These are phyloP conservation scores for Fagopyrum tataricum DNA, from an alignment of 148 eudicot genomes.

Conservation along the genomic window DNA sequence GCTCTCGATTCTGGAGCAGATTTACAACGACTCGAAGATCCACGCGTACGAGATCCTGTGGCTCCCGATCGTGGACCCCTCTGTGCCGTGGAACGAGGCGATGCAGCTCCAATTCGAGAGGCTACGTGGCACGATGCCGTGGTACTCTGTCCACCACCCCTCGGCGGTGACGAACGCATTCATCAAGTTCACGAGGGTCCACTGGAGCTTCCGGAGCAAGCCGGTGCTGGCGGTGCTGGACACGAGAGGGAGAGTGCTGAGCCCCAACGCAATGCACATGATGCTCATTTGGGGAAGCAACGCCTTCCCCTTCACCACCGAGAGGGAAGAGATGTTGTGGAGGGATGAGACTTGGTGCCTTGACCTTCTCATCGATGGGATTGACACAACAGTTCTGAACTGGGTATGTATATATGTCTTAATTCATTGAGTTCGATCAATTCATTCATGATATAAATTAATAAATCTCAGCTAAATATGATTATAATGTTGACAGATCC, in stretches of 20 bases:
- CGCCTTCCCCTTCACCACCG: slow-evolving; percentile 62
- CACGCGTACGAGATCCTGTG: slow-evolving; percentile 57
- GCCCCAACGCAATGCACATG: slow-evolving; percentile 69
- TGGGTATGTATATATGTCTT: no score
- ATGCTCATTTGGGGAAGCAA: slow-evolving; percentile 72
- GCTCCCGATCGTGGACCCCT: slow-evolving; percentile 49
- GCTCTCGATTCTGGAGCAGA: slow-evolving; percentile 54
- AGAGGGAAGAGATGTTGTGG: slow-evolving; percentile 50
- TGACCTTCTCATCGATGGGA: slow-evolving; percentile 46
- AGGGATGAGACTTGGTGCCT: slow-evolving; percentile 52
- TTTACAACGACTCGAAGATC: slow-evolving; percentile 37
- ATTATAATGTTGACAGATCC: slow-evolving; percentile 15
- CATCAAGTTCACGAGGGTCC: slow-evolving; percentile 32
- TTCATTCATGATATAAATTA: no score
- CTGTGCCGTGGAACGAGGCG: slow-evolving; percentile 33
- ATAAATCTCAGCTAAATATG: not conserved
- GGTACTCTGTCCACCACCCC: slow-evolving; percentile 62
- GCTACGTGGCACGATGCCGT: slow-evolving; percentile 43
- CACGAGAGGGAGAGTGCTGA: slow-evolving; percentile 48
- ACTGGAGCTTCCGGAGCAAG: slow-evolving; percentile 48
- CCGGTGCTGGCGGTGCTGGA: slow-evolving; percentile 60
- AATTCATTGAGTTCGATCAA: no score
- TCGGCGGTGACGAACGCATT: slow-evolving; percentile 29
- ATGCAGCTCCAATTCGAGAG: slow-evolving; percentile 33
- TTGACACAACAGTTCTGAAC: slow-evolving; percentile 34